Conservation (phyloP, 139 green algal species). For the Haematococcus sp. region DNA sequence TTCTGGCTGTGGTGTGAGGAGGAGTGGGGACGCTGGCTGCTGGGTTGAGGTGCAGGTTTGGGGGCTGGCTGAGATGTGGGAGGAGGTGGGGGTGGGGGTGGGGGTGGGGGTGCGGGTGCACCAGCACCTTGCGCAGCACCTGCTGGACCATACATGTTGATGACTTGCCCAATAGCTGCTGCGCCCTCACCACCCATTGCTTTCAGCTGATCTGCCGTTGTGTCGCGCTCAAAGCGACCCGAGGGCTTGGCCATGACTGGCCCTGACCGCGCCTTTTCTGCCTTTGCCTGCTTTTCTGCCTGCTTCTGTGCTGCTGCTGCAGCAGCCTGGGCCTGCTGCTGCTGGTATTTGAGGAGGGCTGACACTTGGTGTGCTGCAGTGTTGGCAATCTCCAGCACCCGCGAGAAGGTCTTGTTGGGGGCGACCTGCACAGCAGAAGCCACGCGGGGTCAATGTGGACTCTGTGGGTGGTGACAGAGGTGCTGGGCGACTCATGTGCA, state of each 20-base stretch:
- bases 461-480: not conserved
- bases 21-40: not conserved
- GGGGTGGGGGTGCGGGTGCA: slow-evolving; percentile 1
- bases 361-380: not conserved
- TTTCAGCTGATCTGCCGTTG: slow-evolving; percentile 23
- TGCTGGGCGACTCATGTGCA: not conserved
- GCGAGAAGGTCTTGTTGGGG: slow-evolving; percentile 31
- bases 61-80: slow-evolving; percentile 7
- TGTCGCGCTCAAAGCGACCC: slow-evolving; percentile 45
- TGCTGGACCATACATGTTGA: slow-evolving; percentile 33
- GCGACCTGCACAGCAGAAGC: slow-evolving; percentile 5
- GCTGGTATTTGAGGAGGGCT: not conserved
- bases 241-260: slow-evolving; percentile 23
- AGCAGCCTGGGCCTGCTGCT: not conserved
- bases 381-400: slow-evolving; percentile 22
- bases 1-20: not conserved
- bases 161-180: not conserved
- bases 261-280: not conserved
- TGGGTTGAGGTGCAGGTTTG: not conserved
- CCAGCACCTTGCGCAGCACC: too few species aligned
- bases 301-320: not conserved
- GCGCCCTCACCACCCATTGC: slow-evolving; percentile 28
- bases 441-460: not conserved
- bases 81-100: not conserved
- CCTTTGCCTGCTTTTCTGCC: not conserved